phyloP scores from a whole-genome alignment of 1,284 basidiomycete species.

The Phaffia rhodozyma region DNA sequence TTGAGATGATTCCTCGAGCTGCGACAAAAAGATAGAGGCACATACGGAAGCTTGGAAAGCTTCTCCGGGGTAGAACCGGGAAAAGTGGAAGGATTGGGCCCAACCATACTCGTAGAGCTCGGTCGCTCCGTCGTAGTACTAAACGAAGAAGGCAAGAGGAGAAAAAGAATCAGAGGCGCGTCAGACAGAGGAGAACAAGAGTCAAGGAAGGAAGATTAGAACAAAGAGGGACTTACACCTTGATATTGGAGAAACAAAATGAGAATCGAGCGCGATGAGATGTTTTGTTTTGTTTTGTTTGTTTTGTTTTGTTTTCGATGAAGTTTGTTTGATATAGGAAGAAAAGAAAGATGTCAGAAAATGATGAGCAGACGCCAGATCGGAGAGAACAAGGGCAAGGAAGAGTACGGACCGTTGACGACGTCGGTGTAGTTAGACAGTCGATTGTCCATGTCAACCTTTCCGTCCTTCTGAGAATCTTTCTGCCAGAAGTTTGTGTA shows the following conservation, averaged over 20 bases:
- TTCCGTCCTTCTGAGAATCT: slow-evolving; percentile 60
- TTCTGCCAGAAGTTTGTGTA: slow-evolving; percentile 94
- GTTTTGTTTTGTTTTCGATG: background rate
- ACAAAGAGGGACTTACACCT: background rate
- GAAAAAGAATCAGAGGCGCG: background rate
- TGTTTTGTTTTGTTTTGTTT: background rate
- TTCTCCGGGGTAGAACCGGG: slow-evolving; percentile 94
- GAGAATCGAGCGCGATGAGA: background rate
- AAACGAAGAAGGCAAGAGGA: background rate
- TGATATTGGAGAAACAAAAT: background rate
- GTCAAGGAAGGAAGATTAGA: background rate
- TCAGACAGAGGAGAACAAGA: background rate
- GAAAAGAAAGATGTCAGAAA: background rate
- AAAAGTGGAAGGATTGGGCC: slow-evolving; percentile 93
- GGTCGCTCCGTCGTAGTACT: slow-evolving; percentile 65
- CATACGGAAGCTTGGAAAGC: slow-evolving; percentile 55
- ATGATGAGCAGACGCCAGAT: too few relatives aligned
- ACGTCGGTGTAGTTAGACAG: slow-evolving; percentile 81
- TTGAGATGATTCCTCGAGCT: background rate
- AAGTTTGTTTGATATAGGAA: background rate
- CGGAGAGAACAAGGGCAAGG: background rate
- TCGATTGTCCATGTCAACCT: slow-evolving; percentile 59
- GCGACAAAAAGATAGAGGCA: slow-evolving; percentile 4
- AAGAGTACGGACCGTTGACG: slow-evolving; percentile 60
- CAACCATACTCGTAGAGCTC: slow-evolving; percentile 95